Base-by-base conservation (phyloP, 2,329 filamentous ascomycete species). In the Podosphaera leucotricha region DNA sequence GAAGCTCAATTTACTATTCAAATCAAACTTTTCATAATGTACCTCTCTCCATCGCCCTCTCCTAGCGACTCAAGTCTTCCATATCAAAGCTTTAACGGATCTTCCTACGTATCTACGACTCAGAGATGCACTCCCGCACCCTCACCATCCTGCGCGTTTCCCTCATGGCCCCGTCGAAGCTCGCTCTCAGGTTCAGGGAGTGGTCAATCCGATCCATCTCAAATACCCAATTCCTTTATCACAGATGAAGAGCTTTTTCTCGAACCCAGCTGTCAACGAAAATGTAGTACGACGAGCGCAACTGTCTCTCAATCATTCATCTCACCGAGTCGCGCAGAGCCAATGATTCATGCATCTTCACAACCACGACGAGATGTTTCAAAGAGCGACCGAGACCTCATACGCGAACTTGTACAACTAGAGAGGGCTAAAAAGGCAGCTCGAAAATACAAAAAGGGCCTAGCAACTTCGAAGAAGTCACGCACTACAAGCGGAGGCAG, bases 241-340 rank as follows among this genome's bases (percentile, higher is more conserved):
- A 74, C 71, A 37, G 73, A 77, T 61, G 73, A 77, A 26, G 73
- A 77, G 52, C 67, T 77, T 45, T 68, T 72, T 58, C 51, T 53
- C 11, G 16, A 10, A n/a, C n/a, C 2, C 64, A 66, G 51, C 59
- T 63, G 50, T 64, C 66, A 45, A 66, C 70, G 51, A 66, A 71
- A 52, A 66, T 41, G 53, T 61, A 65, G 39, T 64, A 61, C 20
- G n/a, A 39, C 44, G n/a, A 63, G 60, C 13, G 52, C 52, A 20
- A 44, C 49, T 41, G 19, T 44, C 7, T 48, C 46, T 38, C 47
- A 53, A 16, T 54, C 52, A 1, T 53, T 53, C 0, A 53, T 51
- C 3, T 50, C 48, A 16, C 44, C 50, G 5, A 40, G 18, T 19
- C 38, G 18, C 19, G 20, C 11, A 10, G 38, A 20, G 10, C 13